Percentiles rank a stretch among this genome's conserved stretches.
Evolutionary conservation across 129 eudicot species (phyloP).

Genomic region (Artemisia tridentata): DNA sequence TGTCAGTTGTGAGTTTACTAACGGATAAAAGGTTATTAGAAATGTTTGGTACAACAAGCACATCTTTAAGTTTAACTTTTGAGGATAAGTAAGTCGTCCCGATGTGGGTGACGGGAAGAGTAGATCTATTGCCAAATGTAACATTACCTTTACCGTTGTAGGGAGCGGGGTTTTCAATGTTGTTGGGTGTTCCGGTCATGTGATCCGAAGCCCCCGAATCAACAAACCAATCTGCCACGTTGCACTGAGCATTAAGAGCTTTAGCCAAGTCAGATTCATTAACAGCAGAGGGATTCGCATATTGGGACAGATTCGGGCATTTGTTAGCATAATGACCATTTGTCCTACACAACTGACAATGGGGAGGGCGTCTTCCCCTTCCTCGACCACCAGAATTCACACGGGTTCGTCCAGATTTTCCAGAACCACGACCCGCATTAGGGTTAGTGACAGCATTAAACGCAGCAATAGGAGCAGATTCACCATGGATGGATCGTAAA

Average conservation of each 20-base stretch:
- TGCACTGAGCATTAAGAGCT: background rate
- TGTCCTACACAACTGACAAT: background rate
- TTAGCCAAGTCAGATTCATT: too few relatives aligned
- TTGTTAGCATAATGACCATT: background rate
- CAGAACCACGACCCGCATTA: background rate
- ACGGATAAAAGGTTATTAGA: background rate
- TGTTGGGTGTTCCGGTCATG: background rate
- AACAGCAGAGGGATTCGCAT: background rate
- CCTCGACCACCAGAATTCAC: background rate
- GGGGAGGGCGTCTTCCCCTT: background rate
- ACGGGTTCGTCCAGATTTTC: background rate
- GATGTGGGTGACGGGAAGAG: background rate
- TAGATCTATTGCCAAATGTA: background rate
- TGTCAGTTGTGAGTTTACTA: conserved; percentile 7
- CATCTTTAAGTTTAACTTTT: background rate
- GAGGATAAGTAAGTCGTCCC: background rate
- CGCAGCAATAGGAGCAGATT: too few relatives aligned
- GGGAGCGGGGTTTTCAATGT: background rate
- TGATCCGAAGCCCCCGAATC: background rate
- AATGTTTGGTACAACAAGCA: too few relatives aligned
- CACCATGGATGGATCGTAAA: too few relatives aligned
- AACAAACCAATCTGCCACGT: background rate
- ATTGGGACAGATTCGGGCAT: background rate
- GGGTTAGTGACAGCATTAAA: background rate
- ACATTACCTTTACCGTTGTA: background rate